phyloP scores from a whole-genome alignment of 2,329 filamentous ascomycete species.

The Diaporthe eres region DNA sequence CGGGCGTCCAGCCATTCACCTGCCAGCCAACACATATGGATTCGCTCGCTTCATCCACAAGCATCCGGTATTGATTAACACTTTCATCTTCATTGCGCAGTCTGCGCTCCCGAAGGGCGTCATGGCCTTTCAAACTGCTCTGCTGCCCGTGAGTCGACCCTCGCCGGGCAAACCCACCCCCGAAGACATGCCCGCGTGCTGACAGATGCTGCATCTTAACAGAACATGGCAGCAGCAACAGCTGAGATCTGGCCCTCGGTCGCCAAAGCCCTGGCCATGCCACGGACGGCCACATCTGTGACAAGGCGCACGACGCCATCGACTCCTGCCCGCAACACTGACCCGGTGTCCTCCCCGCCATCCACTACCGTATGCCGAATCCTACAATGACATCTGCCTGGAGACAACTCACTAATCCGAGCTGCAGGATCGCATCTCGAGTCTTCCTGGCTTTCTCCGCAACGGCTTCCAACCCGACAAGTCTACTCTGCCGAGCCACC shows the following conservation, averaged over 20 bases:
- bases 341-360: neutral
- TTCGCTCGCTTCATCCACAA: conserved; percentile 6
- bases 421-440: conserved; percentile 30
- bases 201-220: neutral
- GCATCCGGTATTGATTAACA: conserved; percentile 6
- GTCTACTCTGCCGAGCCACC: conserved; percentile 36
- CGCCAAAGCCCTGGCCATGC: conserved; percentile 53
- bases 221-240: conserved; percentile 61
- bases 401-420: conserved; percentile 28
- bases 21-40: conserved; percentile 2
- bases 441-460: conserved; percentile 36
- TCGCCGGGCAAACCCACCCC: neutral
- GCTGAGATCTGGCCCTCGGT: conserved; percentile 60
- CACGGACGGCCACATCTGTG: conserved; percentile 48
- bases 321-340: neutral
- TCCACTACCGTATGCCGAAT: neutral
- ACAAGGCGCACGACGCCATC: conserved; percentile 2
- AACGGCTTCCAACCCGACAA: conserved; percentile 1
- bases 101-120: conserved; percentile 36
- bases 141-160: conserved; percentile 40
- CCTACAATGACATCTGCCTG: neutral
- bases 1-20: conserved; percentile 2
- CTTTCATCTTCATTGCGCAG: conserved; percentile 28
- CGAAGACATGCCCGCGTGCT: neutral
- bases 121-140: conserved; percentile 42